A percentile compares a stretch with the other conserved stretches of the same genome.
Conservation (phyloP, 768 basidiomycete genomes). For the Suillus americanus region DNA sequence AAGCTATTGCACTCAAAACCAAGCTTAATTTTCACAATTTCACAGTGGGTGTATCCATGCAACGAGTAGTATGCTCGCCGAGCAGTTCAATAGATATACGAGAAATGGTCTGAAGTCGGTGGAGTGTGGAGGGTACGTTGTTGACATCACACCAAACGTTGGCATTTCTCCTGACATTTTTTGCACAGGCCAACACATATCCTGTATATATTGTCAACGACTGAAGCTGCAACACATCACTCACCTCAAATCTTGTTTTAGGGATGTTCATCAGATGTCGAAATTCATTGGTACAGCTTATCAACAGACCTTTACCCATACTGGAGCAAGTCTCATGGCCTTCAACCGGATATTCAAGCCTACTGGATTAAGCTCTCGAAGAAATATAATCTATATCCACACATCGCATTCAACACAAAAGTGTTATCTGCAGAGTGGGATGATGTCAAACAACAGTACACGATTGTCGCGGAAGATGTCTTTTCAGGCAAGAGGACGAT, state of each 20-base stretch:
- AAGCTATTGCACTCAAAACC: conserved; percentile 43
- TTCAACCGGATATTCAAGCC: conserved; percentile 40
- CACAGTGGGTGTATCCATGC: conserved; percentile 28
- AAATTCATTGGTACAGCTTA: conserved; percentile 43
- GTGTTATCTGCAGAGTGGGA: conserved; percentile 51
- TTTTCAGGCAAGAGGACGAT: conserved; percentile 28
- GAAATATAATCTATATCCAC: conserved; percentile 42
- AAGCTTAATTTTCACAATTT: conserved; percentile 40
- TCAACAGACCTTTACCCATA: conserved; percentile 46
- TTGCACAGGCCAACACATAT: conserved; percentile 27
- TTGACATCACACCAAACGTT: not conserved
- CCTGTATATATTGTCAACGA: conserved; percentile 10
- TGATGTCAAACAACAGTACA: conserved; percentile 32
- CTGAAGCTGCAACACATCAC: not conserved
- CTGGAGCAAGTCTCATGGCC: conserved; percentile 43
- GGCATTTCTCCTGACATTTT: not conserved
- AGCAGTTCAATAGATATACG: conserved; percentile 41
- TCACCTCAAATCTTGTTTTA: conserved; percentile 10
- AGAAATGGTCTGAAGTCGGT: conserved; percentile 44
- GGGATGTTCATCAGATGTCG: conserved; percentile 47
- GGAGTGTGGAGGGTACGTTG: conserved; percentile 52
- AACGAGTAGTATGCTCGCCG: not conserved
- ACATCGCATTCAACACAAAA: conserved; percentile 42
- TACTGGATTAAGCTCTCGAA: conserved; percentile 43
- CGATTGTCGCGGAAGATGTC: conserved; percentile 33